Evolutionary conservation across 805 yeast genomes (phyloP).

Genomic region (Ogataea trehalophila): DNA sequence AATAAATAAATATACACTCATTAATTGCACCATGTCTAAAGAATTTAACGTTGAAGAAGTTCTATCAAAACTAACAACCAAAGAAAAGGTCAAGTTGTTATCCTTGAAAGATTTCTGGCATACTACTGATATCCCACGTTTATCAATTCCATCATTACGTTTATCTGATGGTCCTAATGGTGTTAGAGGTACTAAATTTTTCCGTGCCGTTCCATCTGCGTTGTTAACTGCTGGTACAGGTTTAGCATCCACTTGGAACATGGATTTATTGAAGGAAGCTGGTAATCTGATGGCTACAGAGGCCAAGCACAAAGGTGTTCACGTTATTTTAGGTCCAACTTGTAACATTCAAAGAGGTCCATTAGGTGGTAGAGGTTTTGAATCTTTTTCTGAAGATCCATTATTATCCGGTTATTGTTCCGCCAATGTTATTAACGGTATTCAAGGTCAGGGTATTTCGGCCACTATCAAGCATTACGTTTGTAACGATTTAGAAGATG

Average conservation of each 20-base stretch:
- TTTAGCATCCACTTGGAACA: constrained; percentile 41
- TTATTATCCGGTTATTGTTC: constrained; percentile 42
- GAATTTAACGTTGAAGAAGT: constrained; percentile 18
- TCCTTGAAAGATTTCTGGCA: constrained; percentile 38
- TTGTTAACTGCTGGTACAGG: constrained; percentile 47
- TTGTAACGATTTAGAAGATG: constrained; percentile 59
- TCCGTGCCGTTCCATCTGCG: constrained; percentile 38
- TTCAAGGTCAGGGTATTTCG: constrained; percentile 46
- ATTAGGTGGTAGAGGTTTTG: constrained; percentile 33
- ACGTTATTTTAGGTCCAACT: constrained; percentile 35
- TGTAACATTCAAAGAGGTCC: constrained; percentile 42
- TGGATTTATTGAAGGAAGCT: constrained; percentile 33
- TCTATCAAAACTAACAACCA: constrained; percentile 19
- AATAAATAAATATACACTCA: not conserved
- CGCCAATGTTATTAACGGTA: constrained; percentile 48
- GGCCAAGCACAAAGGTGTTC: constrained; percentile 41
- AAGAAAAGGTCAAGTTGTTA: constrained; percentile 31
- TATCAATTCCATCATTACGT: constrained; percentile 34
- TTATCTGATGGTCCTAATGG: constrained; percentile 47
- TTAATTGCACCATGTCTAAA: not conserved
- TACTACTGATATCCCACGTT: constrained; percentile 30
- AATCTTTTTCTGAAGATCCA: constrained; percentile 18
- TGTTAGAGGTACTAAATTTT: constrained; percentile 40
- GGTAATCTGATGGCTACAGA: constrained; percentile 42
- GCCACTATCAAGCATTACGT: constrained; percentile 64